A percentile compares a stretch with the other conserved stretches of the same genome.
Conservation (phyloP, 2,329 filamentous ascomycete species). For the Colletotrichum sp. region DNA sequence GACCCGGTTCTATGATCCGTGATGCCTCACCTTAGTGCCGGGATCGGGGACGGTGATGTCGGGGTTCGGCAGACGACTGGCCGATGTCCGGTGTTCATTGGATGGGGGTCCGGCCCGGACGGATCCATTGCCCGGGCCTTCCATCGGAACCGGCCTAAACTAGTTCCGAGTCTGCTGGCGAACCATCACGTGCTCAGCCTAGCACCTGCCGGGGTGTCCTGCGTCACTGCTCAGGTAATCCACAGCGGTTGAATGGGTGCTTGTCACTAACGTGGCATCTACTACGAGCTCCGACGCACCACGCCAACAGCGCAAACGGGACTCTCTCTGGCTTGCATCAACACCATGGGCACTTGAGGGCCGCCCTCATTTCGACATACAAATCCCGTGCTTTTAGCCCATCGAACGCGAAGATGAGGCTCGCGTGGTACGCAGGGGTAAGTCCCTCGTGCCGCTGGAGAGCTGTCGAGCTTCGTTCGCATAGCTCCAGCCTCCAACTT, state of each 20-base stretch:
- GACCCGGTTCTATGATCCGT: not conserved
- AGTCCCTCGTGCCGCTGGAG: slow-evolving; percentile 30
- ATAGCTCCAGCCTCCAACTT: not conserved
- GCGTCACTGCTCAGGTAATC: slow-evolving; percentile 22
- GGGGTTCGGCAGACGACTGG: not conserved
- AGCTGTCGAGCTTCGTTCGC: not conserved
- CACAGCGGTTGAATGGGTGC: slow-evolving; percentile 4
- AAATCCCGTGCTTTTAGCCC: slow-evolving; percentile 8
- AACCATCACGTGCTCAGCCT: slow-evolving; percentile 4
- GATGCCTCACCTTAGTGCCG: not conserved
- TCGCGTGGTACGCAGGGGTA: slow-evolving; percentile 67
- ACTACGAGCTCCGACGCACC: slow-evolving; percentile 22
- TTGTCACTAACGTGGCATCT: slow-evolving; percentile 36
- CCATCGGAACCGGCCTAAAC: not conserved
- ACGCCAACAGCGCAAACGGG: slow-evolving; percentile 7
- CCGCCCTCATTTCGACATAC: slow-evolving; percentile 21
- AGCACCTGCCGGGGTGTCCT: not conserved
- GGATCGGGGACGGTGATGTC: not conserved
- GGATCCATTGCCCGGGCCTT: not conserved
- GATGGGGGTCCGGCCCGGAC: not conserved
- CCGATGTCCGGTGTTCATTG: not conserved
- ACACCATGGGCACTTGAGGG: slow-evolving; percentile 41
- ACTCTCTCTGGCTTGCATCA: slow-evolving; percentile 17
- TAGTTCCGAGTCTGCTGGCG: not conserved
- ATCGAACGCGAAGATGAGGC: slow-evolving; percentile 55